Evolutionary conservation across 495 filamentous ascomycete genomes (phyloP), one percentile per base, ranked within the genome.

Genomic region (Aspergillus saccharolyticus): DNA sequence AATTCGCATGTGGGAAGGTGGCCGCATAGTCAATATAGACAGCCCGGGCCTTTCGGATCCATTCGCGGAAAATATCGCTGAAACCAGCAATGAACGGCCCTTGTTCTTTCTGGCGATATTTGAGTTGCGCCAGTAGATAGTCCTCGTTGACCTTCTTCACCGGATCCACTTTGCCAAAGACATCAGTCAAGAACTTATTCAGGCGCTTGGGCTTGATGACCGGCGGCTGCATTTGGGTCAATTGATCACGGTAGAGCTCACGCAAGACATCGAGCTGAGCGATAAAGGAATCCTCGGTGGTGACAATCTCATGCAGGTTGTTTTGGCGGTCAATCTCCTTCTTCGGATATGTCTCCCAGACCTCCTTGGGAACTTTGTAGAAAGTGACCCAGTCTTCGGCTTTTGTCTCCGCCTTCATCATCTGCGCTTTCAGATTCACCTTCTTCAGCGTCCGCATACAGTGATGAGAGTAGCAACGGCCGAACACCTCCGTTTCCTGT

Each of bases 31-130:
- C 92, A 58, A 97, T 85, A 71, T 97, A 99, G 1, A 88, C 85
- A 5, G 75, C 72, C 71, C 87, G 90, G 2, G 95, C 94, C 71
- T 97, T 97, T 51, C 94, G 83, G 62, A 99, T 96, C 94, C 94
- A 99, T 72, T 99, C 95, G 56, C 94, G 80, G 76, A 99, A 99
- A 54, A 99, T 91, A 62, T 97, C 94, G 65, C 91, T 96, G 70
- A 97, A 96, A 9, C 95, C 94, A 45, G 82, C 79, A 57, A 99
- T 86, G 80, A 90, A 97, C 0, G 94, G 94, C 0, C 95, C 94
- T 69, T 99, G 92, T 65, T 97, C 94, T 62, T 93, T 88, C 69
- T 99, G 94, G 28, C 95, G 87, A 66, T 97, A 99, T 60, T 97
- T 97, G 62, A 99, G 79, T 69, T 97, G 94, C 2, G 95, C 87